Conservation (phyloP, 2,329 filamentous ascomycete species). For the Exophiala calicioides region DNA sequence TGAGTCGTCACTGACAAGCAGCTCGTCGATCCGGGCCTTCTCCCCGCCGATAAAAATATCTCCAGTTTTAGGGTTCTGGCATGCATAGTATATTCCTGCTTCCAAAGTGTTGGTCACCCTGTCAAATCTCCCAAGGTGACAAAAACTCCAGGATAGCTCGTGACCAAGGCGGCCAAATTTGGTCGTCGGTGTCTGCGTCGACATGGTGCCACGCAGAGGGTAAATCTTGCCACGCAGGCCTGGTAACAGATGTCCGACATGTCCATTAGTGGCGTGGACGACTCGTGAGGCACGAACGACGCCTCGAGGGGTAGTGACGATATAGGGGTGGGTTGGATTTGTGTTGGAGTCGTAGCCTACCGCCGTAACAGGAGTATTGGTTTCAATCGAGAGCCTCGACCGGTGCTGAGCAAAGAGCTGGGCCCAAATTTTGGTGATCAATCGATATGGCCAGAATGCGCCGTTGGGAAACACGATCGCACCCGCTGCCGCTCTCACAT, state of each 20-base stretch:
- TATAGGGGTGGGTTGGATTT: conserved; percentile 30
- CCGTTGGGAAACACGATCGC: conserved; percentile 32
- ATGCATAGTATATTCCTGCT: conserved; percentile 24
- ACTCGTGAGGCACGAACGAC: conserved; percentile 37
- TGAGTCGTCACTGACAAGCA: conserved; percentile 25
- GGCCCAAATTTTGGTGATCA: conserved; percentile 35
- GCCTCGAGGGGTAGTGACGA: conserved; percentile 41
- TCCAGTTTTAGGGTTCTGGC: conserved; percentile 29
- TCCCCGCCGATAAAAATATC: conserved; percentile 32
- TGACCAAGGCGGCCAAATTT: conserved; percentile 7
- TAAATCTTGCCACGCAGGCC: conserved; percentile 39
- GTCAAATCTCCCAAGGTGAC: conserved; percentile 6
- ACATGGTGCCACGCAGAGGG: conserved; percentile 47
- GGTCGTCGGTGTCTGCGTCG: conserved; percentile 38
- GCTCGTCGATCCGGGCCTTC: conserved; percentile 16
- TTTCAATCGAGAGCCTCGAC: conserved; percentile 26
- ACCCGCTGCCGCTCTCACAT: conserved; percentile 25
- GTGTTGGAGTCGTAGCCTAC: conserved; percentile 12
- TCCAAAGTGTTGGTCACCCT: conserved; percentile 6
- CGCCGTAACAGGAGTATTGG: conserved; percentile 24
- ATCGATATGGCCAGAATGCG: conserved; percentile 40
- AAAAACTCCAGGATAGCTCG: conserved; percentile 7
- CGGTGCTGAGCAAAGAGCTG: conserved; percentile 17
- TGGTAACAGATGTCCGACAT: conserved; percentile 45
- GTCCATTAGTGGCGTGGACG: conserved; percentile 47